These are phyloP conservation scores for Metschnikowia colocasiae DNA, from an alignment of 805 yeast genomes.

Conservation along the genomic window DNA sequence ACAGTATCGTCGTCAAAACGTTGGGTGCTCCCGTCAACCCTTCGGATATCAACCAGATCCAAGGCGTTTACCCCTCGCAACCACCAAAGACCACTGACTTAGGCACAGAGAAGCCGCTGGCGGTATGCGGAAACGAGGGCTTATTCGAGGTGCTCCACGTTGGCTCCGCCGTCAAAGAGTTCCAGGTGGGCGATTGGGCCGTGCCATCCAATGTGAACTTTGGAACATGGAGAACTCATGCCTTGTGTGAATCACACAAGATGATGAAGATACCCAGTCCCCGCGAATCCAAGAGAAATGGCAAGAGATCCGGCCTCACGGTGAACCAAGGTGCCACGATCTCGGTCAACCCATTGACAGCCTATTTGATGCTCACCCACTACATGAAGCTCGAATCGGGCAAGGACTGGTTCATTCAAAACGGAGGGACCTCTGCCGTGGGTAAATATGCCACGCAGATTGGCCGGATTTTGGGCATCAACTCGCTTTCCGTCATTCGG, in stretches of 20 bases:
- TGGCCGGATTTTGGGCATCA: slow-evolving; percentile 71
- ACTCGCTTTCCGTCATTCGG: slow-evolving; percentile 84
- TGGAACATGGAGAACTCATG: slow-evolving; percentile 92
- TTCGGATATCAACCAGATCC: slow-evolving; percentile 44
- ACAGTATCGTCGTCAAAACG: slow-evolving; percentile 30
- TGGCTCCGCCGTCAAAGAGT: slow-evolving; percentile 15
- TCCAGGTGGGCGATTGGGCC: slow-evolving; percentile 67
- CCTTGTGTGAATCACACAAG: slow-evolving; percentile 48
- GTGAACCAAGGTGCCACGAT: slow-evolving; percentile 78
- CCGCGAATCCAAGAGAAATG: slow-evolving; percentile 40
- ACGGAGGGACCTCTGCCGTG: slow-evolving; percentile 95
- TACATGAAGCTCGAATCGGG: slow-evolving; percentile 59
- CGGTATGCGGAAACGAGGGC: slow-evolving; percentile 22
- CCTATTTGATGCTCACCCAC: slow-evolving; percentile 79
- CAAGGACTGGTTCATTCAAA: slow-evolving; percentile 87
- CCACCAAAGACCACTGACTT: slow-evolving; percentile 50
- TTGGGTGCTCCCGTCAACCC: slow-evolving; percentile 44
- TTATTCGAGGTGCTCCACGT: slow-evolving; percentile 19
- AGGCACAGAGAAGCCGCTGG: slow-evolving; percentile 44
- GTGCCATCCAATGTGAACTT: slow-evolving; percentile 72
- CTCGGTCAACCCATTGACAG: slow-evolving; percentile 89
- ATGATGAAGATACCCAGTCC: slow-evolving; percentile 58
- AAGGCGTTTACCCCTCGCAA: slow-evolving; percentile 45
- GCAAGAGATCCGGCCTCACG: slow-evolving; percentile 30
- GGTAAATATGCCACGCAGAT: slow-evolving; percentile 90